Conservation (phyloP, 306 rosid genomes). For the Dalbergia cultrata region DNA sequence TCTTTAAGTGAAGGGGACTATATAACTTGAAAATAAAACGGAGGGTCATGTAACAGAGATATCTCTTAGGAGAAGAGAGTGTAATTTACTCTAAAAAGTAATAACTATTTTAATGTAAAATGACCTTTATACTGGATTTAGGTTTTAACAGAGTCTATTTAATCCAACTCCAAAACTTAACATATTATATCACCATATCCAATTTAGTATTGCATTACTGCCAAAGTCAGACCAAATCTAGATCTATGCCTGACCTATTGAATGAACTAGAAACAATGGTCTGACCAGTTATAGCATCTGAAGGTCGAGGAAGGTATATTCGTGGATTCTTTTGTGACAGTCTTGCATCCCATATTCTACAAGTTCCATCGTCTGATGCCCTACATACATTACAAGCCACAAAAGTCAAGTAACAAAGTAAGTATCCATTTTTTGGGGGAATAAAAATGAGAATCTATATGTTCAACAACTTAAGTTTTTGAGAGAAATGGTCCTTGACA, state of each 20-base stretch:
- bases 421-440: conserved; percentile 1
- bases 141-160: conserved; percentile 34
- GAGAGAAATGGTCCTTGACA: too few relatives aligned
- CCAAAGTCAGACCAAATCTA: conserved; percentile 45
- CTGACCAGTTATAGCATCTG: conserved; percentile 73
- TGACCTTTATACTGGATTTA: conserved; percentile 1
- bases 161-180: conserved; percentile 34
- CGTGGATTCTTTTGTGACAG: conserved; percentile 67
- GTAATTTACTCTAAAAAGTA: not conserved
- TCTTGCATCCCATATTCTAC: conserved; percentile 96
- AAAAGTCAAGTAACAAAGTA: conserved; percentile 33
- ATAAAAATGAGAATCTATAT: not conserved
- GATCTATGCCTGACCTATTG: conserved; percentile 40
- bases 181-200: conserved; percentile 31
- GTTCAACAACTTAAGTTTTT: too few relatives aligned
- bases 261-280: conserved; percentile 46
- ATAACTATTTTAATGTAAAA: conserved; percentile 26
- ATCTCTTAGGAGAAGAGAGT: too few relatives aligned
- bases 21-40: too few relatives aligned
- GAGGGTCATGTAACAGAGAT: too few relatives aligned
- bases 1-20: too few relatives aligned
- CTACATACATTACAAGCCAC: conserved; percentile 52
- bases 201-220: conserved; percentile 36
- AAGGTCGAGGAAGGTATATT: conserved; percentile 75
- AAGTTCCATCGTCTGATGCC: conserved; percentile 94